Conservation (phyloP, 192 early-diverging fungal species). For the Linderina pennispora region DNA sequence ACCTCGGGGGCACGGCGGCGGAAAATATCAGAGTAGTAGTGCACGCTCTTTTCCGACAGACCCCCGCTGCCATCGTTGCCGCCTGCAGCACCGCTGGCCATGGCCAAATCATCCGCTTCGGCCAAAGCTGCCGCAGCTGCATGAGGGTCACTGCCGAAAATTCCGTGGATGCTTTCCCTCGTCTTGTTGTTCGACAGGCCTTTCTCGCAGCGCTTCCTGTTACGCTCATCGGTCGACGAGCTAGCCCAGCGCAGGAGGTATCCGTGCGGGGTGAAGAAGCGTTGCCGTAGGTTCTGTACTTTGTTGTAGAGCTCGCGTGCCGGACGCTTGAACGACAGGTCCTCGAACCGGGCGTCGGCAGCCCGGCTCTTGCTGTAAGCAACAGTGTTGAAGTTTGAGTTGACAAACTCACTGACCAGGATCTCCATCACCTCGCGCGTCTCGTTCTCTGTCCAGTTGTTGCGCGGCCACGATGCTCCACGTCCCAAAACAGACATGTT, state of each 20-base stretch:
- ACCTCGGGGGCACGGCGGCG: conserved; percentile 18
- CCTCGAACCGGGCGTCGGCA: conserved; percentile 23
- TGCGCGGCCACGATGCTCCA: conserved; percentile 36
- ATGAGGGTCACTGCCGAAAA: no score
- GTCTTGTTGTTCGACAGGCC: conserved; percentile 40
- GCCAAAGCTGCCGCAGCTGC: no score
- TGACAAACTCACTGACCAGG: conserved; percentile 35
- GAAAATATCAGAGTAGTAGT: conserved; percentile 43
- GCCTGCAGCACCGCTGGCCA: background rate
- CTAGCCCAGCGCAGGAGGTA: conserved; percentile 40
- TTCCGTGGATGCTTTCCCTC: conserved; percentile 34
- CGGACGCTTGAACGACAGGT: conserved; percentile 17
- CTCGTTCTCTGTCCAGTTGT: conserved; percentile 43
- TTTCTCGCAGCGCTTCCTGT: conserved; percentile 18
- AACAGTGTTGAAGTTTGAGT: conserved; percentile 9
- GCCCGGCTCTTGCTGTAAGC: conserved; percentile 39
- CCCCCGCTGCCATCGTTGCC: conserved; percentile 2
- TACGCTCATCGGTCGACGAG: conserved; percentile 17
- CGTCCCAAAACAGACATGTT: no score
- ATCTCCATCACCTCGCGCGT: conserved; percentile 45
- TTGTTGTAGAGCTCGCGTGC: conserved; percentile 43
- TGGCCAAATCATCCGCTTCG: no score
- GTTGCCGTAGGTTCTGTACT: conserved; percentile 39
- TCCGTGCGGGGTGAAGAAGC: conserved; percentile 42
- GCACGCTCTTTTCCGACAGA: conserved; percentile 31